Base-by-base conservation (phyloP, 2,329 filamentous ascomycete genomes). In the Chaetomiaceae sp. region DNA sequence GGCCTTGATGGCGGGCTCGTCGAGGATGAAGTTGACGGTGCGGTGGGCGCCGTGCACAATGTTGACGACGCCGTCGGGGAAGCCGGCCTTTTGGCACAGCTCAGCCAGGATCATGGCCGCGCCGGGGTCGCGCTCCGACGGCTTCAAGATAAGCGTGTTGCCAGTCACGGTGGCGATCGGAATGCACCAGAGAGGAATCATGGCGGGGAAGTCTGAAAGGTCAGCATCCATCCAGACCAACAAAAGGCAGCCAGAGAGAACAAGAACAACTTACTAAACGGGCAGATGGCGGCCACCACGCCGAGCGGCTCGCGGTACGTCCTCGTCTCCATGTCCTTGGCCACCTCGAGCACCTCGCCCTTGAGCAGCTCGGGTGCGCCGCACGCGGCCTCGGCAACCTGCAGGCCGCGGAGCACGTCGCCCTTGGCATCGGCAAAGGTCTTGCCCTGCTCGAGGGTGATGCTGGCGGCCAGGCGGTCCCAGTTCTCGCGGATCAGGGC, bases 161-260 rank as follows among this genome's bases (percentile, higher is more conserved):
- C 88, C 88, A 16, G 86, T 89, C 23, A 91, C 81, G 38, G 87
- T 88, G 41, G 88, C 88, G 61, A 93, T 87, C 34, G 88, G 89
- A 55, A 95, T 90, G 55, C 81, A 89, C 88, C 88, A 95, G n/a
- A 95, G 77, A 3, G 88, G 89, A 67, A 95, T 93, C 88, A 95
- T 95, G 61, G 88, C 88, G 38, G 88, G 88, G 72, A 93, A 93
- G 75, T 93, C 85, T 88, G 54, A 27, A 34, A 27, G 7, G 42
- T 51, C 14, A 43, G 50, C 39, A 40, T 23, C n/a, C 14, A 17
- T 20, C 30, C 35, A 13, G 12, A 20, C 9, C 12, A 39, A 23
- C 44, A 7, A 14, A 9, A 2, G 6, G 8, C 19, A 4, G 14
- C 6, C 10, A 7, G 8, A 16, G 13, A 7, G 12, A 19, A 12